Conservation (phyloP, 1,139 yeast genomes). For the Pichia sp. region DNA sequence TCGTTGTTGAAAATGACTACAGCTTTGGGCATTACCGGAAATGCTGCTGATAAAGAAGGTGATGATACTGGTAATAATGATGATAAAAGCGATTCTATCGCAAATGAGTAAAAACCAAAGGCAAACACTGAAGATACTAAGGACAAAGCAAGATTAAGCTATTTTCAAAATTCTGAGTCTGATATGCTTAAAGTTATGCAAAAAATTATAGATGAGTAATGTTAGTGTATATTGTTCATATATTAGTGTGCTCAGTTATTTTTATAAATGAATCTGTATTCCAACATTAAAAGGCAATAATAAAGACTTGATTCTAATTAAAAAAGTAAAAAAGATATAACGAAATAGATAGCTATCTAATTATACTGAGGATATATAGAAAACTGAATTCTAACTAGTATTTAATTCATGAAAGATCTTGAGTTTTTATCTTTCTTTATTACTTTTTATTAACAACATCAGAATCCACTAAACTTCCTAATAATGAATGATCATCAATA, state of each 20-base stretch:
- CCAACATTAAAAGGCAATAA: constrained; percentile 35
- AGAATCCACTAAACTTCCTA: constrained; percentile 2
- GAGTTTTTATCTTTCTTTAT: not conserved
- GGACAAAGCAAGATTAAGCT: not conserved
- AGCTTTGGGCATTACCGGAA: constrained; percentile 7
- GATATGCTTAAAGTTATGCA: not conserved
- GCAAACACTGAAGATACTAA: not conserved
- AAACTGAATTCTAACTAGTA: no score
- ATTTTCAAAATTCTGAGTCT: not conserved
- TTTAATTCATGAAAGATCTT: no score
- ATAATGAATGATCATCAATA: not conserved
- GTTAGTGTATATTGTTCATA: not conserved
- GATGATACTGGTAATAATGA: not conserved
- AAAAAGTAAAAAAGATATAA: constrained; percentile 34
- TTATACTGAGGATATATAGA: not conserved
- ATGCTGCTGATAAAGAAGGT: not conserved
- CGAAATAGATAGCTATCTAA: not conserved
- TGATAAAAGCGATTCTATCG: not conserved
- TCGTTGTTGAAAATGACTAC: constrained; percentile 10
- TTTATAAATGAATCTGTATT: no score
- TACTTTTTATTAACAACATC: not conserved
- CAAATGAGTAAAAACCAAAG: not conserved
- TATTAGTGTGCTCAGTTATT: no score
- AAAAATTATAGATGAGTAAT: not conserved
- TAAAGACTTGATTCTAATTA: not conserved